Percentiles rank a stretch among this genome's conserved stretches.
phyloP scores from a whole-genome alignment of 305 asterid genomes.

The Solanum hybrid region DNA sequence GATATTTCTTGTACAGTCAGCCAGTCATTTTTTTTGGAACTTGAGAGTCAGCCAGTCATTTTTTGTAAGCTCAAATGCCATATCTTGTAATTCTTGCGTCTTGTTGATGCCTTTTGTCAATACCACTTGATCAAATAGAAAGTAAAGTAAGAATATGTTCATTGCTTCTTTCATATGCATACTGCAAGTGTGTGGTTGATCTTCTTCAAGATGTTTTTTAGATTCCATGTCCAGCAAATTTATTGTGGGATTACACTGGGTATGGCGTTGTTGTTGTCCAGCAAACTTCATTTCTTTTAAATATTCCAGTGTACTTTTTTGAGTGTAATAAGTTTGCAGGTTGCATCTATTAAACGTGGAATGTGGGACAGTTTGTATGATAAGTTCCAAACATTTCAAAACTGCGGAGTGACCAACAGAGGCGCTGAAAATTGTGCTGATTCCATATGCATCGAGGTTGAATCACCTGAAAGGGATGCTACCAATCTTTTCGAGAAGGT shows the following conservation, averaged over 20 bases:
- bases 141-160: background rate
- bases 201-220: background rate
- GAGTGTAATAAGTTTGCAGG: background rate
- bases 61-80: background rate
- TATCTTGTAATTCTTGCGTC: background rate
- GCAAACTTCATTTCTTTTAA: background rate
- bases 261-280: background rate
- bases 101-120: background rate
- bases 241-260: background rate
- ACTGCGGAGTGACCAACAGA: conserved; percentile 23
- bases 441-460: conserved; percentile 45
- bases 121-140: background rate
- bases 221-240: background rate
- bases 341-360: conserved; percentile 54
- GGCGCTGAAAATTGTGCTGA: conserved; percentile 33
- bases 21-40: background rate
- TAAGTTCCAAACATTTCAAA: conserved; percentile 31
- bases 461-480: conserved; percentile 42
- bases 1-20: background rate
- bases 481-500: conserved; percentile 21
- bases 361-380: conserved; percentile 72
- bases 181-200: background rate
- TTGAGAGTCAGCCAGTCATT: background rate
- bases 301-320: background rate
- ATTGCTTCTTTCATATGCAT: background rate